Conservation (phyloP, 208 protist genomes). For the Leishmania martiniquensis region DNA sequence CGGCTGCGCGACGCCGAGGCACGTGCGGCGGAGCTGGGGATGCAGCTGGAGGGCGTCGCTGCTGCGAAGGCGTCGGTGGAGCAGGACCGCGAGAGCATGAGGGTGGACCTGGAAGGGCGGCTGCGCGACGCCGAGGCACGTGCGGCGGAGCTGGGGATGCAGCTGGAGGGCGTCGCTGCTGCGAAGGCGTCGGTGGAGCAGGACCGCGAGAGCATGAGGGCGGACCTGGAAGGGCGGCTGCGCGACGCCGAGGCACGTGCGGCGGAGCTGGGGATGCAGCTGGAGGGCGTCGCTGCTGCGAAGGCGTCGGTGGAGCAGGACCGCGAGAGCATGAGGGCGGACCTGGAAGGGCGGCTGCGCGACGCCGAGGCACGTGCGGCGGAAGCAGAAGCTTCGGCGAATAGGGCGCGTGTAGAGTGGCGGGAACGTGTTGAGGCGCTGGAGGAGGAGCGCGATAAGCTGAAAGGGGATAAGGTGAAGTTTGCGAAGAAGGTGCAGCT, state of each 20-base stretch:
- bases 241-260: neutral
- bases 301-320: neutral
- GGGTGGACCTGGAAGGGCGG: neutral
- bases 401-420: neutral
- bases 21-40: neutral
- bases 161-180: neutral
- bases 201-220: neutral
- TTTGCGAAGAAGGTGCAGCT: neutral
- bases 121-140: neutral
- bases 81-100: neutral
- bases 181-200: neutral
- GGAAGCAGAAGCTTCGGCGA: neutral
- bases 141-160: neutral
- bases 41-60: neutral
- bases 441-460: neutral
- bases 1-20: neutral
- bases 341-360: neutral
- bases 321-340: neutral
- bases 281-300: neutral
- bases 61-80: neutral
- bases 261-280: neutral
- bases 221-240: neutral
- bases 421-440: neutral
- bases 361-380: neutral
- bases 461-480: neutral